Evolutionary conservation across 208 protist genomes (phyloP).

Genomic region (Leishmania major): DNA sequence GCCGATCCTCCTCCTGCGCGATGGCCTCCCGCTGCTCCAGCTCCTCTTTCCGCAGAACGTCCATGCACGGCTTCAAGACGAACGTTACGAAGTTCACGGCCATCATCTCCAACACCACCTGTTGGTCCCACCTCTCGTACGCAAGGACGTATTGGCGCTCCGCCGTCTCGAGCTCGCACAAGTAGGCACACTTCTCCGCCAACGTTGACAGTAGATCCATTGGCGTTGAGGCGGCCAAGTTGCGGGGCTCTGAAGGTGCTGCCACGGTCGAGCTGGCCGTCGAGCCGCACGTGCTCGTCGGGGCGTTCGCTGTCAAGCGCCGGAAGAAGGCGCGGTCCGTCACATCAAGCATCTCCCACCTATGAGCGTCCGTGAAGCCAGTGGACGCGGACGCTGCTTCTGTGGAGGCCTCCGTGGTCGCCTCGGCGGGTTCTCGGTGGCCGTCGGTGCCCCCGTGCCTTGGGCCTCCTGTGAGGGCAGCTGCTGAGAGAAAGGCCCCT

Average conservation of each 20-base stretch:
- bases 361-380: conserved; percentile 19
- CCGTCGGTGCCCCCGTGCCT: neutral
- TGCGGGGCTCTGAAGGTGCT: conserved; percentile 10
- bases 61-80: conserved; percentile 72
- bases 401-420: neutral
- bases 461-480: neutral
- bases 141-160: conserved; percentile 48
- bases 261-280: neutral
- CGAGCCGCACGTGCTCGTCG: too few relatives aligned
- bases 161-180: conserved; percentile 49
- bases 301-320: neutral
- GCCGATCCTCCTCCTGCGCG: conserved; percentile 55
- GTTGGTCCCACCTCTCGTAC: conserved; percentile 66
- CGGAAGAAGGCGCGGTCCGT: conserved; percentile 27
- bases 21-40: conserved; percentile 36
- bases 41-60: conserved; percentile 58
- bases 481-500: neutral
- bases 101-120: conserved; percentile 76
- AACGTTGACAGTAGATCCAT: conserved; percentile 22
- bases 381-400: conserved; percentile 14
- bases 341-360: conserved; percentile 21
- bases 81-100: conserved; percentile 75
- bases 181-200: conserved; percentile 24
- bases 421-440: neutral
- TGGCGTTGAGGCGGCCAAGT: conserved; percentile 10